Evolutionary conservation across 2,329 filamentous ascomycete genomes (phyloP), one percentile per base, ranked within the genome.

Genomic region (Rasamsonia emersonii): DNA sequence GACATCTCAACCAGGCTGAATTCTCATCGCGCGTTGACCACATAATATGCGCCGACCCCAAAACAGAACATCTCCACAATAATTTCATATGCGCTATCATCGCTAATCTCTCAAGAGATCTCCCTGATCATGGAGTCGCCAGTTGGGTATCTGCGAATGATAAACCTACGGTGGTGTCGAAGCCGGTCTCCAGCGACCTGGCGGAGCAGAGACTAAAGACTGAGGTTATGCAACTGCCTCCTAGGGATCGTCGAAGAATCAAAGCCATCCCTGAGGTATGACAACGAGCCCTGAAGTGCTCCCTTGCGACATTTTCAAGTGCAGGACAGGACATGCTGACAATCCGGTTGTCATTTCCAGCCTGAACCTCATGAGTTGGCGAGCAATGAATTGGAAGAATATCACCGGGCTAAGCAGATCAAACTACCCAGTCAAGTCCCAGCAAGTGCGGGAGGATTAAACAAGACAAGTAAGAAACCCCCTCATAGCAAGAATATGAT

Each of bases 391-490:
- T 43, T 62, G 29, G 61, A 65, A 37, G 53, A 64, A 44, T 65
- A 64, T 30, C 56, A 66, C 24, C 46, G 55, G 16, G 64, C 62
- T 7, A 63, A 64, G 36, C 60, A 63, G 35, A 66, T 68, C 33
- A 70, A 68, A 46, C 51, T 69, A 26, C 66, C 70, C 17, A 71
- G 79, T 18, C 74, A 84, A 35, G 71, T 77, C 6, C 77, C 80
- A 16, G 70, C 78, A 17, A 78, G 77, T 49, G 79, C 80, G 15
- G 79, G 77, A 17, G 81, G 81, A 13, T 70, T 89, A 27, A 86
- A 84, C 44, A 86, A 89, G 68, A 93, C 71, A 20, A 76, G 81
- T 86, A 67, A 53, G 78, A 61, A 18, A 19, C 15, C 35, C 21
- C 18, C 17, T 31, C 29, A 18, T 18, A 23, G 21, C 24, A 20